A percentile compares a stretch with the other conserved stretches of the same genome.
These are phyloP conservation scores for Chrysoporthe deuterocubensis DNA, from an alignment of 2,329 filamentous ascomycete species.

Conservation along the genomic window DNA sequence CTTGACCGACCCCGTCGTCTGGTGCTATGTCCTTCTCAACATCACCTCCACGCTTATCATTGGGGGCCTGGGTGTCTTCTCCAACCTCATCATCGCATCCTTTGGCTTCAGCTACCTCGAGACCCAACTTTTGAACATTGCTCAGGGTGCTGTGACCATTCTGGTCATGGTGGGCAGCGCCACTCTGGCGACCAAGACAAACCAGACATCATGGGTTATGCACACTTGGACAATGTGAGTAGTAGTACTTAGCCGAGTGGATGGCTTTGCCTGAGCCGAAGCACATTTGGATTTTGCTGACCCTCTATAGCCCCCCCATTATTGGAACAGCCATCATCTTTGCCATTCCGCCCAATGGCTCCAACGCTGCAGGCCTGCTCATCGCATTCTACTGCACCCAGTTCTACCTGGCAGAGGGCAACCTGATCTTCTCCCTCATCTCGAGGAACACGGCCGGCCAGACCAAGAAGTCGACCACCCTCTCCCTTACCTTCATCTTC, in stretches of 20 bases:
- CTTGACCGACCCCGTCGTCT: slow-evolving; percentile 40
- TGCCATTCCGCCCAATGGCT: slow-evolving; percentile 35
- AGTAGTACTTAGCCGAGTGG: too few species aligned
- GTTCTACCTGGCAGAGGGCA: slow-evolving; percentile 46
- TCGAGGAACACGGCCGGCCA: slow-evolving; percentile 47
- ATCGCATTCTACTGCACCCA: slow-evolving; percentile 50
- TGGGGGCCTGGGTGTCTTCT: slow-evolving; percentile 45
- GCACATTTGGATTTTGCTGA: too few species aligned
- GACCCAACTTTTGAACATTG: slow-evolving; percentile 46
- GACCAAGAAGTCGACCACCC: slow-evolving; percentile 49
- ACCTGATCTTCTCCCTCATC: slow-evolving; percentile 47
- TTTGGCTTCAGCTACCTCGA: slow-evolving; percentile 45
- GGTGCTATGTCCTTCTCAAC: slow-evolving; percentile 34
- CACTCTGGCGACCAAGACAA: slow-evolving; percentile 38
- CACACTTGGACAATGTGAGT: neutral
- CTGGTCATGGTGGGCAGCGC: slow-evolving; percentile 41
- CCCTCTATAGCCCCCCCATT: neutral
- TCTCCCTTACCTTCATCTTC: slow-evolving; percentile 45
- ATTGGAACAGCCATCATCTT: slow-evolving; percentile 47
- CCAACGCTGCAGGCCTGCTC: slow-evolving; percentile 42
- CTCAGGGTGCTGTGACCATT: slow-evolving; percentile 45
- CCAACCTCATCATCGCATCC: slow-evolving; percentile 44
- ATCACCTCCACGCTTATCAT: slow-evolving; percentile 37
- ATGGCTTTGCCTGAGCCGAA: too few species aligned
- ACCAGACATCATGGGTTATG: slow-evolving; percentile 29